Percentiles rank a stretch among this genome's conserved stretches.
Evolutionary conservation across 2,329 filamentous ascomycete species (phyloP).

Genomic region (Didymella sp.): DNA sequence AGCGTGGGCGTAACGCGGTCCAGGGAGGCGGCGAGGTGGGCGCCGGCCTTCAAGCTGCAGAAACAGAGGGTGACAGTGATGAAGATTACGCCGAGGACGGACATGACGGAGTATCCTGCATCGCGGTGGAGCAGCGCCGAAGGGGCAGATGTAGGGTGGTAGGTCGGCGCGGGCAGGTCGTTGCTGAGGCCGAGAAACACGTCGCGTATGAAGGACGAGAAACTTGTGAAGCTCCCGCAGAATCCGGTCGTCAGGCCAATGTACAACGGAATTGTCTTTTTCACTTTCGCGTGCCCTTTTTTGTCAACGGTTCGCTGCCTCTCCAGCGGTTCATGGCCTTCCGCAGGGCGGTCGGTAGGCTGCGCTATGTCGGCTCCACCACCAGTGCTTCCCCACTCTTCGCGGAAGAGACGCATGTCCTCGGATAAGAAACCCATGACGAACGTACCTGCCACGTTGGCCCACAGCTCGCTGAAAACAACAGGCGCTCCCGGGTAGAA

Average conservation of each 20-base stretch:
- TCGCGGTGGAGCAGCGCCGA: slow-evolving; percentile 59
- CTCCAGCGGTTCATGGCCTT: slow-evolving; percentile 48
- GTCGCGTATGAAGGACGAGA: slow-evolving; percentile 85
- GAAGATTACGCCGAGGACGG: slow-evolving; percentile 76
- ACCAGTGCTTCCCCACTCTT: slow-evolving; percentile 64
- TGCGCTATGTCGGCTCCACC: slow-evolving; percentile 23
- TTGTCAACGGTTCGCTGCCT: slow-evolving; percentile 49
- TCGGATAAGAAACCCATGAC: slow-evolving; percentile 87
- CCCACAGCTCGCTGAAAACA: slow-evolving; percentile 79
- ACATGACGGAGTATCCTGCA: slow-evolving; percentile 83
- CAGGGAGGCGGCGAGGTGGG: slow-evolving; percentile 73
- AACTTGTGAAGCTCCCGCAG: slow-evolving; percentile 88
- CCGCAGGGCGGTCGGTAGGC: background rate
- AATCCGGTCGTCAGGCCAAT: slow-evolving; percentile 86
- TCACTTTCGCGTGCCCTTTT: slow-evolving; percentile 58
- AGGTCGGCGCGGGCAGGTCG: slow-evolving; percentile 64
- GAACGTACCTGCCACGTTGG: slow-evolving; percentile 82
- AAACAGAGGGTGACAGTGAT: slow-evolving; percentile 74
- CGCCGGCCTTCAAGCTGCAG: slow-evolving; percentile 72
- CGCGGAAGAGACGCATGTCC: slow-evolving; percentile 75
- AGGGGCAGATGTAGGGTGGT: slow-evolving; percentile 42
- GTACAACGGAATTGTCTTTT: slow-evolving; percentile 89
- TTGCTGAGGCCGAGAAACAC: slow-evolving; percentile 81
- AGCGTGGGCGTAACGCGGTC: slow-evolving; percentile 67
- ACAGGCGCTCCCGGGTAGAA: slow-evolving; percentile 79